These are phyloP conservation scores for Globisporangium radiosum DNA, from an alignment of 352 stramenopile species.

Conservation along the genomic window DNA sequence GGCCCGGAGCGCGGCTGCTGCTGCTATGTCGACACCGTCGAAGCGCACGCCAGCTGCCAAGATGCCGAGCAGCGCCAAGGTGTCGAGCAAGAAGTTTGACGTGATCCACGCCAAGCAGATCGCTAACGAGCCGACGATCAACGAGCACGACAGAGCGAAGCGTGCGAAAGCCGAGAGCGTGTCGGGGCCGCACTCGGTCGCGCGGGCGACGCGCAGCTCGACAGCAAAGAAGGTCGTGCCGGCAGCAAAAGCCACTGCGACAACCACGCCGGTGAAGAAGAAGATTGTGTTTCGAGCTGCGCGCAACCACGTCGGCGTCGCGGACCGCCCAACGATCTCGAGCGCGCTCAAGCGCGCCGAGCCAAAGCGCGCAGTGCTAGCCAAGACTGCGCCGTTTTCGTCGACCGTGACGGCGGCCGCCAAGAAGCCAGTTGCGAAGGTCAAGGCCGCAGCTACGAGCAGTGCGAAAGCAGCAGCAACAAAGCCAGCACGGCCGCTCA, in stretches of 20 bases:
- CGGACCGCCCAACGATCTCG: constrained; percentile 12
- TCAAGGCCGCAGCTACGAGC: not conserved
- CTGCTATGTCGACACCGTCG: not conserved
- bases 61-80: constrained; percentile 11
- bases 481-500: constrained; percentile 9
- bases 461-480: not conserved
- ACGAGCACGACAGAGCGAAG: constrained; percentile 12
- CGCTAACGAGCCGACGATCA: constrained; percentile 9
- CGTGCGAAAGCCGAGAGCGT: constrained; percentile 5
- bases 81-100: constrained; percentile 13
- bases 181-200: not conserved
- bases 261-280: constrained; percentile 5
- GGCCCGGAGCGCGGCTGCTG: not conserved
- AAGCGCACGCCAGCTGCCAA: constrained; percentile 10
- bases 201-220: constrained; percentile 12
- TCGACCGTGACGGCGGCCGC: constrained; percentile 8
- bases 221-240: constrained; percentile 1
- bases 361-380: constrained; percentile 7
- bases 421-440: constrained; percentile 1
- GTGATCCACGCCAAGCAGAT: constrained; percentile 12
- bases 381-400: constrained; percentile 6
- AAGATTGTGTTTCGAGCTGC: constrained; percentile 7
- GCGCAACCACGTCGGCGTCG: constrained; percentile 12
- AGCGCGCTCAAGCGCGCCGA: constrained; percentile 11
- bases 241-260: not conserved